Base-by-base conservation (phyloP, 2,329 filamentous ascomycete species). In the Colletotrichum cordylinicola region DNA sequence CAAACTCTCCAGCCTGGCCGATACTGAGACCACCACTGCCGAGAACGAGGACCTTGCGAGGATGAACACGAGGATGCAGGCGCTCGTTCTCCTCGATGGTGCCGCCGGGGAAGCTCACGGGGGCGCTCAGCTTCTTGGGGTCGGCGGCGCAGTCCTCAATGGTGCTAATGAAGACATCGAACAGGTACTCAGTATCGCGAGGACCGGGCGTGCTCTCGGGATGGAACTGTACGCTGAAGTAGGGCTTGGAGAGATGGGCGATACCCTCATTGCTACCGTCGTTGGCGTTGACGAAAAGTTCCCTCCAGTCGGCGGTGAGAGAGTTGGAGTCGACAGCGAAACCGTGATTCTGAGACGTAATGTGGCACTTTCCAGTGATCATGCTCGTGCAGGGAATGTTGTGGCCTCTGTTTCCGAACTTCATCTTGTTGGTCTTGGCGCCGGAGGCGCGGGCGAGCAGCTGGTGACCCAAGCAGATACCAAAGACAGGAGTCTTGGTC, bases 221-320 rank as follows among this genome's bases (percentile, higher is more conserved):
- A 83, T 99, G 97, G 88, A 99, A 99, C 84, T 99, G 97, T n/a
- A 98, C 97, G 89, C 96, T 98, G 90, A 99, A 99, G 88, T 96
- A 98, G 67, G 97, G 97, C 82, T 93, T 94, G 84, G 88, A 91
- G 65, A 91, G 88, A 84, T 98, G 96, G 85, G 96, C 94, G 82
- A 99, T 98, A 86, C 97, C 97, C 88, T 99, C 97, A 85, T 99
- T 99, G 86, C 95, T 98, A 80, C 95, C 95, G 81, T 99, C 97
- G 85, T 99, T 99, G 85, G 97, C 96, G 82, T 99, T 99, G 82
- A 98, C 94, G 80, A 98, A 99, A 12, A 98, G 91, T 86, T 98
- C 97, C 80, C 94, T 92, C 97, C 97, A 99, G 77, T 93, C 94
- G 16, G 90, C 83, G 12, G 94, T 91, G 12, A 99, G 88, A 29